Base-by-base conservation (phyloP, 352 stramenopile genomes). In the Phytophthora brassicae region DNA sequence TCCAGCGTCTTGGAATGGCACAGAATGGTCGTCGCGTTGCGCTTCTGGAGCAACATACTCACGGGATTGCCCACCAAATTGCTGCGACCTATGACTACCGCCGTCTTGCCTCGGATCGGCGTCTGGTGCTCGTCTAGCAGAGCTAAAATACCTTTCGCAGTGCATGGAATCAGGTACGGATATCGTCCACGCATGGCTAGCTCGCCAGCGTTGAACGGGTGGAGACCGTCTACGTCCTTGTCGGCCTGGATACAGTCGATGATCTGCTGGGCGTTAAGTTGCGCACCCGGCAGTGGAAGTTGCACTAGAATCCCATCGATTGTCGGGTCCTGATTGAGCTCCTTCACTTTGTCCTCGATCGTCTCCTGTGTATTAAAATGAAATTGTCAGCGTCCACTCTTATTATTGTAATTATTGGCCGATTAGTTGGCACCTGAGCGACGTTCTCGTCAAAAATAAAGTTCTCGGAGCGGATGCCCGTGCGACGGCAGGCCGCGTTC, bases 211-310 rank as follows among this genome's bases (percentile, higher is more conserved):
- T 99, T 99, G 51, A 97, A 83, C 36, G 97, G 96, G 66, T 99
- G 95, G 22, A 99, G 85, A 0, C 98, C 98, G 72, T 99, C 98
- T 35, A 99, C 98, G 75, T 99, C 98, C 72, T 99, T 99, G 56
- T 84, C 76, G 17, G 86, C 77, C n/a, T 72, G 72, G 53, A 99
- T 98, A 6, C 77, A 72, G 49, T 97, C 80, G 39, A 99, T 93
- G 31, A 99, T 96, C 36, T 59, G 64, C 56, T 94, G 79, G 53
- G 98, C 89, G 66, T 99, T 81, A 13, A 99, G 87, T n/a, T 62
- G 28, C 53, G 98, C 89, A 0, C 75, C 63, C 2, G 98, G 97
- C 16, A 99, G 66, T 8, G 98, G 97, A 1, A 99, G 78, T 70
- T 92, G 87, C 16, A 96, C 78, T 29, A 96, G 65, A 53, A 95